Percentiles rank a stretch among this genome's conserved stretches.
These are phyloP conservation scores for Phaeodactylum tricornutum DNA, from an alignment of 108 stramenopile species.

Conservation along the genomic window DNA sequence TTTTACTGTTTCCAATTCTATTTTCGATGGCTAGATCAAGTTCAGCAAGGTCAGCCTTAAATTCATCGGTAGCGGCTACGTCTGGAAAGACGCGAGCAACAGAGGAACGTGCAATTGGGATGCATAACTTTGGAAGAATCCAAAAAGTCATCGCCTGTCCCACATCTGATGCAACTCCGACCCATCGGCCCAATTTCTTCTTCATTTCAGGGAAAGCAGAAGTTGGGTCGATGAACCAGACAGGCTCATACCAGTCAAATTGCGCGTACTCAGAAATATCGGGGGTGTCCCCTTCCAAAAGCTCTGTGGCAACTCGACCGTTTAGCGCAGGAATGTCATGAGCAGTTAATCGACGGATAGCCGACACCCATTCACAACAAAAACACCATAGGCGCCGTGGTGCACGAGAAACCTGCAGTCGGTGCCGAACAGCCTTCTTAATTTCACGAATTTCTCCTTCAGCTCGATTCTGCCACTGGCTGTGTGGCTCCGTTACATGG, in stretches of 20 bases:
- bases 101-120: neutral
- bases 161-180: constrained; percentile 13
- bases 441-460: constrained; percentile 9
- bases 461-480: constrained; percentile 15
- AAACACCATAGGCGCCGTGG: constrained; percentile 13
- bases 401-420: neutral
- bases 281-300: constrained; percentile 12
- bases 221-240: constrained; percentile 6
- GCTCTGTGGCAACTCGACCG: constrained; percentile 7
- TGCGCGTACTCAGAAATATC: neutral
- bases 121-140: constrained; percentile 1
- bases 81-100: neutral
- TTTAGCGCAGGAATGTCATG: constrained; percentile 1
- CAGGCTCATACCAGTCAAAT: constrained; percentile 10
- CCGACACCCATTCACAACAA: constrained; percentile 4
- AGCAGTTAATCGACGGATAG: constrained; percentile 4
- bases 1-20: neutral
- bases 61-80: neutral
- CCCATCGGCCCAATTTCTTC: constrained; percentile 12
- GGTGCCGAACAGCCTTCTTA: neutral
- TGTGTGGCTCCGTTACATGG: constrained; percentile 4
- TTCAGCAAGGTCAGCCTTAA: neutral
- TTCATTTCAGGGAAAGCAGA: constrained; percentile 1
- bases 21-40: neutral
- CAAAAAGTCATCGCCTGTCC: constrained; percentile 5